phyloP scores from a whole-genome alignment of 768 basidiomycete species.

The Pisolithus sp. region DNA sequence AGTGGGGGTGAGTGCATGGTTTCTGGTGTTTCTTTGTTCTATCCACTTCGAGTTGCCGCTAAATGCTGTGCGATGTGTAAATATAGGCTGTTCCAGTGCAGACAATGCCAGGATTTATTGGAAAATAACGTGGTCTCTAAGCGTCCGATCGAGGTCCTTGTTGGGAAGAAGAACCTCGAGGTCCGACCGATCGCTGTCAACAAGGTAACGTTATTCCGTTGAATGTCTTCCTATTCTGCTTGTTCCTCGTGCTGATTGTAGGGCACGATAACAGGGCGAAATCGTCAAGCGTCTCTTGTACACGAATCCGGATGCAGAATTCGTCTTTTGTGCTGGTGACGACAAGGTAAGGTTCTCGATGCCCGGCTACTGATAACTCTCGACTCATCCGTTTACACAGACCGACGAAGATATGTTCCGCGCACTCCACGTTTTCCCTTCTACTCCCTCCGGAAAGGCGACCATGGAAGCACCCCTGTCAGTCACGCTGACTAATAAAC shows the following conservation, averaged over 20 bases:
- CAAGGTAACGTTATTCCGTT: constrained; percentile 47
- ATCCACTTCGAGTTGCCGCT: neutral
- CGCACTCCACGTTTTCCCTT: constrained; percentile 60
- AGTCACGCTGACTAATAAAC: constrained; percentile 29
- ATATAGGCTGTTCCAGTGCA: constrained; percentile 82
- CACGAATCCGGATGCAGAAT: constrained; percentile 88
- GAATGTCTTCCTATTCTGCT: too few relatives aligned
- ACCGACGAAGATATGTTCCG: constrained; percentile 99
- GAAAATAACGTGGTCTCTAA: constrained; percentile 93
- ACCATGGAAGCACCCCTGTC: constrained; percentile 54
- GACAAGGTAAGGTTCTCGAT: constrained; percentile 62
- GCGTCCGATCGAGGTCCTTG: constrained; percentile 92
- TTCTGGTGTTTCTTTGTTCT: neutral
- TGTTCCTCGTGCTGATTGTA: neutral
- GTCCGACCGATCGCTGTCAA: constrained; percentile 93
- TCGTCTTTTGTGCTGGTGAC: constrained; percentile 96
- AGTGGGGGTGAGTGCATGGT: constrained; percentile 73
- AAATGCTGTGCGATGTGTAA: neutral
- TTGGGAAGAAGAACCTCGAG: constrained; percentile 98
- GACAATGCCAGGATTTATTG: constrained; percentile 92
- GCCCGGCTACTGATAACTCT: neutral
- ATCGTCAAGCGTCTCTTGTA: constrained; percentile 94
- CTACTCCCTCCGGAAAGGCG: constrained; percentile 29
- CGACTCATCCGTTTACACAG: constrained; percentile 30
- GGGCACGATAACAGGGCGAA: constrained; percentile 53